Conservation (phyloP, 495 filamentous ascomycete species). For the Aspergillus affinis region DNA sequence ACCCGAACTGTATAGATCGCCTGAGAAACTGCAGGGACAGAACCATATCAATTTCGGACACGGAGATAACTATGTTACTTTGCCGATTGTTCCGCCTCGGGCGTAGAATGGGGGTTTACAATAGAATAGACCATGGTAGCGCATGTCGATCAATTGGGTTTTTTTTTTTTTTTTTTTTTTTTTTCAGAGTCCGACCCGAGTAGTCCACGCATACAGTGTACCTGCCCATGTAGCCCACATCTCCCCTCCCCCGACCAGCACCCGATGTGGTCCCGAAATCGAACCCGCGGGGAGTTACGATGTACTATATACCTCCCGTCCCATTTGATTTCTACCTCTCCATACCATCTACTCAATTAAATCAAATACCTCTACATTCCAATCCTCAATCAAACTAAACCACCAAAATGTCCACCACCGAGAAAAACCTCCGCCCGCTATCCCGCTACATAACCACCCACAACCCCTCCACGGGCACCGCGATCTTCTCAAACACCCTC, state of each 20-base stretch:
- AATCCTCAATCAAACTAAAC: neutral
- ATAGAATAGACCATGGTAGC: neutral
- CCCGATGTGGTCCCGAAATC: constrained; percentile 35
- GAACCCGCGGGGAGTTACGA: constrained; percentile 13
- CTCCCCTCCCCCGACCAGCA: constrained; percentile 11
- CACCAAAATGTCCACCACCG: constrained; percentile 21
- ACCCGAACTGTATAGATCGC: constrained; percentile 27
- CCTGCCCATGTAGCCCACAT: neutral
- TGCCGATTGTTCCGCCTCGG: constrained; percentile 52
- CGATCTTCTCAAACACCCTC: constrained; percentile 35
- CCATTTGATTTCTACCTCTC: neutral
- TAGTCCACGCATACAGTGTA: neutral
- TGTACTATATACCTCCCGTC: neutral
- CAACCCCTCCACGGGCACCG: constrained; percentile 25
- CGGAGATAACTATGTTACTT: constrained; percentile 52
- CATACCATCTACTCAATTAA: neutral
- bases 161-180: too few species aligned
- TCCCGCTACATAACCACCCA: constrained; percentile 43
- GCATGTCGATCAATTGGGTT: too few species aligned
- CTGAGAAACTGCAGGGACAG: constrained; percentile 46
- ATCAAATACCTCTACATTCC: neutral
- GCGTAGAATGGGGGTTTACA: constrained; percentile 4
- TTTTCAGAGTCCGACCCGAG: too few species aligned
- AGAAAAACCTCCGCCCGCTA: constrained; percentile 33
- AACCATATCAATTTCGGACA: constrained; percentile 59